These are phyloP conservation scores for Lactarius trivialis DNA, from an alignment of 768 basidiomycete genomes.

Conservation along the genomic window DNA sequence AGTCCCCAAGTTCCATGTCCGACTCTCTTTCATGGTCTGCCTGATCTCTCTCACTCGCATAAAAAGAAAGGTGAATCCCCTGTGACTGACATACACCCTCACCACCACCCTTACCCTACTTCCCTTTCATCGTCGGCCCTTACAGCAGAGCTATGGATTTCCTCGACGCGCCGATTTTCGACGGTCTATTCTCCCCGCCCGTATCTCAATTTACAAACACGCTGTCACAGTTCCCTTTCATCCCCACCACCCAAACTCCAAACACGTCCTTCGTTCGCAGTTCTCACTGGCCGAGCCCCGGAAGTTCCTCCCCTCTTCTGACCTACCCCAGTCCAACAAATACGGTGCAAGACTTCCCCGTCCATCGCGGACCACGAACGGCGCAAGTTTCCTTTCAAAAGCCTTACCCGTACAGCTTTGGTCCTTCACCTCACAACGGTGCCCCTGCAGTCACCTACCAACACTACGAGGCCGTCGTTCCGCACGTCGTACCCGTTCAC, in stretches of 20 bases:
- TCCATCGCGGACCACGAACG: background rate
- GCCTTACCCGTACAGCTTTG: background rate
- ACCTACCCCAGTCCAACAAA: background rate
- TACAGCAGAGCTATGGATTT: background rate
- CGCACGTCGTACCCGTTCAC: background rate
- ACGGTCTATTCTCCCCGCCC: background rate
- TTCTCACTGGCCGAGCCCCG: background rate
- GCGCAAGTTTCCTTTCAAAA: background rate
- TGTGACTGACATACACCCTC: background rate
- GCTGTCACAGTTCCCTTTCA: background rate
- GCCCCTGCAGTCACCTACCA: background rate
- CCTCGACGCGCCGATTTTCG: background rate
- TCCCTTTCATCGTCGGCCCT: background rate
- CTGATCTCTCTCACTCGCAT: background rate
- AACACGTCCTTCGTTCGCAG: background rate
- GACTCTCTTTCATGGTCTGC: constrained; percentile 12
- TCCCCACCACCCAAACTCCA: background rate
- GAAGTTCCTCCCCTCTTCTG: background rate
- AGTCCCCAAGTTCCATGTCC: constrained; percentile 2
- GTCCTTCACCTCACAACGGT: background rate
- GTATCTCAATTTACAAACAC: background rate
- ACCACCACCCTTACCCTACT: background rate
- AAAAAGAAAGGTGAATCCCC: constrained; percentile 2
- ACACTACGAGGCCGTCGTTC: background rate
- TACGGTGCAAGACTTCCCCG: background rate